phyloP scores from a whole-genome alignment of 352 stramenopile genomes.

The Phytopythium helicoides region DNA sequence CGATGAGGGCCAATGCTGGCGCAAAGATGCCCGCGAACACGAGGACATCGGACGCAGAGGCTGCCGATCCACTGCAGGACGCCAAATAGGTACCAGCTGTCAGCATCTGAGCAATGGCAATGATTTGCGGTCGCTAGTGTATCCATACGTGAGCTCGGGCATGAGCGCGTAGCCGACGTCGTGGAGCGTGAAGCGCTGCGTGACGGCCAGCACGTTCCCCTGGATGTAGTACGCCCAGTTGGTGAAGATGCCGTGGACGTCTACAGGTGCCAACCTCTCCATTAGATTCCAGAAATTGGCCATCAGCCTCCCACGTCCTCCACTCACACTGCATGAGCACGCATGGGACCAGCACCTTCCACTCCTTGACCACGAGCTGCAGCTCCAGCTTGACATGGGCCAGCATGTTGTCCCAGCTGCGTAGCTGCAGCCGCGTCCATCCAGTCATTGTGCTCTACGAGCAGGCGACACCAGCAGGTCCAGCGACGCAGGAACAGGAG shows the following conservation, averaged over 20 bases:
- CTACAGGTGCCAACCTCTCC: too few species aligned
- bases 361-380: conserved; percentile 57
- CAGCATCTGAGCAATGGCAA: too few species aligned
- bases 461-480: too few species aligned
- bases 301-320: too few species aligned
- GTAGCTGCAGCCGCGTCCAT: too few species aligned
- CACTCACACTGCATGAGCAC: conserved; percentile 83
- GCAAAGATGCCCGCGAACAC: conserved; percentile 75
- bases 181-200: conserved; percentile 72
- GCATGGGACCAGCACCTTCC: conserved; percentile 72
- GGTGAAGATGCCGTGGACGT: conserved; percentile 80
- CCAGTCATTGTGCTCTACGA: too few species aligned
- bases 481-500: too few species aligned
- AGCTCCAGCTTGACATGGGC: conserved; percentile 66
- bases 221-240: conserved; percentile 88
- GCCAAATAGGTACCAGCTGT: too few species aligned
- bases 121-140: too few species aligned
- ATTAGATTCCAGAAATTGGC: too few species aligned
- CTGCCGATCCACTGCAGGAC: conserved; percentile 27
- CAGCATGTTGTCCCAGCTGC: too few species aligned
- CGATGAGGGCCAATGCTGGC: conserved; percentile 63
- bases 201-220: conserved; percentile 47
- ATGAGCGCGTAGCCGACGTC: conserved; percentile 79
- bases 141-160: conserved; percentile 55
- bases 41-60: conserved; percentile 65